Percentiles rank a stretch among this genome's conserved stretches.
These are phyloP conservation scores for Huntiella omanensis DNA, from an alignment of 2,329 filamentous ascomycete genomes.

Conservation along the genomic window DNA sequence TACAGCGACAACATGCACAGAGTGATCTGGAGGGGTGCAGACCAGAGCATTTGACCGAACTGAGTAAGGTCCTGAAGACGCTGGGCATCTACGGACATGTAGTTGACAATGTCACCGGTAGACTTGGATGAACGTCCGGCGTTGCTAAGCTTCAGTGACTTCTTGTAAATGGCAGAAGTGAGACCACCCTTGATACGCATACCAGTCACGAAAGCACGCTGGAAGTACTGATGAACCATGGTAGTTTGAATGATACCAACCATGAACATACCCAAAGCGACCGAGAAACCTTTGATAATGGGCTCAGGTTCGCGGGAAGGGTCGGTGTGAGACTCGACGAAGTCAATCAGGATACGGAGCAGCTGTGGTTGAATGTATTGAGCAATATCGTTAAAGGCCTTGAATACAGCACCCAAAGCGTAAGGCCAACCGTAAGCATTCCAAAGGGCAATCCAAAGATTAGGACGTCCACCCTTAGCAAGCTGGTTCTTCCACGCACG, in stretches of 20 bases:
- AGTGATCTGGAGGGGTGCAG: conserved; percentile 86
- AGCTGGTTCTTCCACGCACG: conserved; percentile 61
- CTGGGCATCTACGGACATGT: conserved; percentile 97
- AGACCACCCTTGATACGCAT: conserved; percentile 92
- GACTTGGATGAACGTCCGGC: conserved; percentile 78
- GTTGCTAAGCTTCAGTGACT: conserved; percentile 77
- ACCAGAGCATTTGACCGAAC: conserved; percentile 90
- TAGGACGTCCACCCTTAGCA: conserved; percentile 44
- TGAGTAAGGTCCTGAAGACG: conserved; percentile 87
- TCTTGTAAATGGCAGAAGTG: conserved; percentile 80
- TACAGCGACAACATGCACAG: conserved; percentile 94
- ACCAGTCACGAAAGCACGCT: conserved; percentile 73
- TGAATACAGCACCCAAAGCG: conserved; percentile 63
- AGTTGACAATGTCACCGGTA: conserved; percentile 96
- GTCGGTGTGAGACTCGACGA: conserved; percentile 45
- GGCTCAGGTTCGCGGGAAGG: conserved; percentile 43
- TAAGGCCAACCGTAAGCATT: conserved; percentile 75
- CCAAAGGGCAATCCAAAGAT: conserved; percentile 69
- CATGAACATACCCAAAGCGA: conserved; percentile 81
- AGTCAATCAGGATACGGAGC: conserved; percentile 63
- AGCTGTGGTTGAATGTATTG: conserved; percentile 86
- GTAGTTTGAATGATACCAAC: conserved; percentile 74
- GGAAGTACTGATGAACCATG: conserved; percentile 90
- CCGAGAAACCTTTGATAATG: conserved; percentile 64
- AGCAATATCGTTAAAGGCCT: conserved; percentile 68